Conservation (phyloP, 2,329 filamentous ascomycete genomes). For the Clonostachys rhizophaga region DNA sequence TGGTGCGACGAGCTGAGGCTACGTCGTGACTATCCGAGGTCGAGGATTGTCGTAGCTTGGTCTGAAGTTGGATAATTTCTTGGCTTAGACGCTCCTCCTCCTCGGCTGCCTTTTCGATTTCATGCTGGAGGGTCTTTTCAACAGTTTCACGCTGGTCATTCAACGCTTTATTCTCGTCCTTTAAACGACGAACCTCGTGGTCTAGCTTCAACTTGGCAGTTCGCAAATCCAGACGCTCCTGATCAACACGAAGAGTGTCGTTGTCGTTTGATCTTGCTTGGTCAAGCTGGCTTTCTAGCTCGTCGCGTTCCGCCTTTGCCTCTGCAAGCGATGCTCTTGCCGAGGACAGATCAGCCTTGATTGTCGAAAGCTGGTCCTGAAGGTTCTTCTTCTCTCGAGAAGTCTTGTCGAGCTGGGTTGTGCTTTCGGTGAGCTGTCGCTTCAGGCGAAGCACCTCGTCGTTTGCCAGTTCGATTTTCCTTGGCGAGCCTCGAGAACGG, state of each 20-base stretch:
- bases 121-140: slow-evolving; percentile 60
- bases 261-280: slow-evolving; percentile 49
- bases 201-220: slow-evolving; percentile 65
- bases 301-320: slow-evolving; percentile 60
- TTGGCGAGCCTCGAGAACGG: neutral
- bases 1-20: slow-evolving; percentile 54
- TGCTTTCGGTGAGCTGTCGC: slow-evolving; percentile 53
- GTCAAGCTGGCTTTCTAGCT: slow-evolving; percentile 57
- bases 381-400: slow-evolving; percentile 57
- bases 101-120: slow-evolving; percentile 60
- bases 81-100: slow-evolving; percentile 60
- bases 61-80: slow-evolving; percentile 48
- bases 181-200: slow-evolving; percentile 59
- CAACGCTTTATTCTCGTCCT: slow-evolving; percentile 57
- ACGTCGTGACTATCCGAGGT: slow-evolving; percentile 48
- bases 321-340: slow-evolving; percentile 52
- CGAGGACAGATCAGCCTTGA: slow-evolving; percentile 56
- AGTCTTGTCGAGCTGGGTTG: slow-evolving; percentile 49
- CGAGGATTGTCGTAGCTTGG: slow-evolving; percentile 35
- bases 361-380: slow-evolving; percentile 56
- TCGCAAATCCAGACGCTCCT: slow-evolving; percentile 65
- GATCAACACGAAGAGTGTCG: slow-evolving; percentile 57
- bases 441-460: slow-evolving; percentile 47
- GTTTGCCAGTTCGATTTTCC: slow-evolving; percentile 3
- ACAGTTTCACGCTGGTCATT: slow-evolving; percentile 51